Evolutionary conservation across 2,329 filamentous ascomycete genomes (phyloP).

Genomic region (Clonostachys rosea): DNA sequence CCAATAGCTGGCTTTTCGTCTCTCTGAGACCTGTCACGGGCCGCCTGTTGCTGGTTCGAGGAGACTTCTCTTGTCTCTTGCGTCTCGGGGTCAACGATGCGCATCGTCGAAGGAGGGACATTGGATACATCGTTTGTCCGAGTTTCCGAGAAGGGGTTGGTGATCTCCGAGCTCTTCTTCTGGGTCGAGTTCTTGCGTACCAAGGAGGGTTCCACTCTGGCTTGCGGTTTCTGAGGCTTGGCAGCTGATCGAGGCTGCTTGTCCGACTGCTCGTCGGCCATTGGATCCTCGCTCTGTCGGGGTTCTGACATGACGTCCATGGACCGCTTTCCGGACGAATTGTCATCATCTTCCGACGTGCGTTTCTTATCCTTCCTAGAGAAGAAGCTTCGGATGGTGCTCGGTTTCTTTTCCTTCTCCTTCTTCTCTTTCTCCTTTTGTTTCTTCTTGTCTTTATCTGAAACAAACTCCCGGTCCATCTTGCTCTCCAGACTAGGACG

Average conservation of each 20-base stretch:
- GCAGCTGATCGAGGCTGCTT: conserved; percentile 53
- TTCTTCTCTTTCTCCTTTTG: conserved; percentile 65
- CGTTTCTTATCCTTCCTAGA: conserved; percentile 59
- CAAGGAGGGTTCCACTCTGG: conserved; percentile 41
- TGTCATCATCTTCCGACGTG: conserved; percentile 52
- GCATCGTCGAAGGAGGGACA: conserved; percentile 52
- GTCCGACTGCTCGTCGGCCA: conserved; percentile 32
- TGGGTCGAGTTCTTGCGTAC: conserved; percentile 25
- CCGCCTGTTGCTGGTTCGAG: conserved; percentile 16
- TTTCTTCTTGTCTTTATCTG: conserved; percentile 71
- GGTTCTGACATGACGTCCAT: conserved; percentile 46
- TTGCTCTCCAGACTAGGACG: conserved; percentile 72
- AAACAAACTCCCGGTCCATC: conserved; percentile 43
- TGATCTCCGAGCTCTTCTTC: conserved; percentile 5
- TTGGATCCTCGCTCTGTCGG: conserved; percentile 36
- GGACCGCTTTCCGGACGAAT: conserved; percentile 59
- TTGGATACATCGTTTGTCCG: conserved; percentile 48
- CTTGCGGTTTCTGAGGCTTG: conserved; percentile 68
- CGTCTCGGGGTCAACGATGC: conserved; percentile 51
- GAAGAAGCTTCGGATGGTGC: conserved; percentile 55
- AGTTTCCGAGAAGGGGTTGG: conserved; percentile 31
- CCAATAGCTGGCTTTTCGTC: conserved; percentile 26
- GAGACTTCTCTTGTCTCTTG: conserved; percentile 31
- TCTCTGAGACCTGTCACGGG: conserved; percentile 18
- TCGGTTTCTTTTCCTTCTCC: conserved; percentile 63